These are phyloP conservation scores for Coemansia sp. DNA, from an alignment of 192 early-diverging fungal species.

Conservation along the genomic window DNA sequence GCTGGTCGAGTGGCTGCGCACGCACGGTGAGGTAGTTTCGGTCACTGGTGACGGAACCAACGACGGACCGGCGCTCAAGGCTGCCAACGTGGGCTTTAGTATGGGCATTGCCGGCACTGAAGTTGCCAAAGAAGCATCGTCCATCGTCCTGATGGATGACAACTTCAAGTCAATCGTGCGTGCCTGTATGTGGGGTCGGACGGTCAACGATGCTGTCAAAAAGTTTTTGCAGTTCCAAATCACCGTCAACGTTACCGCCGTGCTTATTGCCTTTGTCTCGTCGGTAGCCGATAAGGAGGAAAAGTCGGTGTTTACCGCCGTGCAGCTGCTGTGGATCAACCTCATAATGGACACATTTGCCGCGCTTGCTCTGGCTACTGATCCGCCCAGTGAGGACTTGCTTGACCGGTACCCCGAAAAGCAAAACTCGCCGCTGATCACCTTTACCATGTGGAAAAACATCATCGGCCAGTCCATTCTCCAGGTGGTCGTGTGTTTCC, in stretches of 20 bases:
- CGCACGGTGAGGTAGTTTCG: slow-evolving; percentile 91
- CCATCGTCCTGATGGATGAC: slow-evolving; percentile 97
- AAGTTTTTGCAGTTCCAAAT: slow-evolving; percentile 99
- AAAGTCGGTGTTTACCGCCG: slow-evolving; percentile 86
- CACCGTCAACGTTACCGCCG: slow-evolving; percentile 94
- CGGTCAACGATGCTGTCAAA: slow-evolving; percentile 94
- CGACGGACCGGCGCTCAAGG: slow-evolving; percentile 91
- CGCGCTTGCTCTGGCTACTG: slow-evolving; percentile 94
- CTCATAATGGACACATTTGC: slow-evolving; percentile 99
- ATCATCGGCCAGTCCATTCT: slow-evolving; percentile 88
- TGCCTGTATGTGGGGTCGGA: slow-evolving; percentile 95
- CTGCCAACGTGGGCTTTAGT: slow-evolving; percentile 94
- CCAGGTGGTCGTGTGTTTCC: slow-evolving; percentile 79
- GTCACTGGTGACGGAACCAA: slow-evolving; percentile 99
- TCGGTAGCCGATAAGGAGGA: slow-evolving; percentile 61
- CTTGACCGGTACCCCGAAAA: slow-evolving; percentile 84
- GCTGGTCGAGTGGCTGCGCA: slow-evolving; percentile 82
- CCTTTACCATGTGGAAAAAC: slow-evolving; percentile 92
- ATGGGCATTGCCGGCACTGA: slow-evolving; percentile 99
- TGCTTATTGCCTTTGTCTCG: slow-evolving; percentile 74
- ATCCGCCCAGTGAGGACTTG: slow-evolving; percentile 81
- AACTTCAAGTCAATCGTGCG: slow-evolving; percentile 98
- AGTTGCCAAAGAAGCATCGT: slow-evolving; percentile 99
- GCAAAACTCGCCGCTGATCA: slow-evolving; percentile 78
- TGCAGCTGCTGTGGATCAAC: slow-evolving; percentile 98